Evolutionary conservation across 345 rosid species (phyloP).

Genomic region (Xanthoceras sorbifolium): DNA sequence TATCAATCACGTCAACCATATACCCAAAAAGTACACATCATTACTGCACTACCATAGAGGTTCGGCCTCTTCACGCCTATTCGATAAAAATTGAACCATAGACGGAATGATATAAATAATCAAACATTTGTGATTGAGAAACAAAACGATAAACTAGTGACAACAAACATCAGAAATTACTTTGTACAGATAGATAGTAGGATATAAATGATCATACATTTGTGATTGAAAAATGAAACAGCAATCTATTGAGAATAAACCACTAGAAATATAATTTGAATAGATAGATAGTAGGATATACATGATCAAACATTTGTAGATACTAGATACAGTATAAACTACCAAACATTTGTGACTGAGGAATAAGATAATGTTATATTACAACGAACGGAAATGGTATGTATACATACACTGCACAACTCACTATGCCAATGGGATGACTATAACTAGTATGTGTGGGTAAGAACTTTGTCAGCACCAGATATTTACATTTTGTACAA

Average conservation of each 20-base stretch:
- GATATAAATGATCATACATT: neutral
- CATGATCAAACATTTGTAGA: neutral
- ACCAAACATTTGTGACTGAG: neutral
- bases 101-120: too few relatives aligned
- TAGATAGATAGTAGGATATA: neutral
- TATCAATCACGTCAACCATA: neutral
- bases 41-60: neutral
- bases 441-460: conserved; percentile 21
- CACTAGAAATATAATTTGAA: neutral
- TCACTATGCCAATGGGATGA: conserved; percentile 11
- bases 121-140: too few relatives aligned
- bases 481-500: conserved; percentile 39
- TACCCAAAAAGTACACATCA: neutral
- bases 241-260: neutral
- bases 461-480: conserved; percentile 8
- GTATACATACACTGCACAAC: conserved; percentile 22
- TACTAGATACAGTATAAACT: neutral
- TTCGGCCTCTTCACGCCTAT: neutral
- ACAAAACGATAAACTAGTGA: too few relatives aligned
- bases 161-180: neutral
- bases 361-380: neutral
- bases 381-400: conserved; percentile 9
- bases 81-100: neutral
- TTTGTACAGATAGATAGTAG: too few relatives aligned
- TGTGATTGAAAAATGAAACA: neutral